Conservation (phyloP, 2,329 filamentous ascomycete species). For the Volutella citrinella region DNA sequence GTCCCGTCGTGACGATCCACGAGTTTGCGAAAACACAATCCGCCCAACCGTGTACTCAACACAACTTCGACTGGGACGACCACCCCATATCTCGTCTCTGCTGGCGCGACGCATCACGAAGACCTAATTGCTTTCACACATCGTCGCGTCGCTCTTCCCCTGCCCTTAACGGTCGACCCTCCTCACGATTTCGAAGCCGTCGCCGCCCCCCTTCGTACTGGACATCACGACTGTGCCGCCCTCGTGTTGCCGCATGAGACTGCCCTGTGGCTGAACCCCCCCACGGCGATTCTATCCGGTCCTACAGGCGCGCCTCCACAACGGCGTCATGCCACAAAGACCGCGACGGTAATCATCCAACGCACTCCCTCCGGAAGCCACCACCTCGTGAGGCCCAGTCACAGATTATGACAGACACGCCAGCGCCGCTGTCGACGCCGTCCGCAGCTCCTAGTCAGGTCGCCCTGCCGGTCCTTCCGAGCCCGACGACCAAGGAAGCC, state of each 20-base stretch:
- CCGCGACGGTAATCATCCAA: constrained; percentile 47
- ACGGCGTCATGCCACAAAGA: constrained; percentile 58
- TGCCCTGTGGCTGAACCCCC: constrained; percentile 13
- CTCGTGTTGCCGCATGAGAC: constrained; percentile 25
- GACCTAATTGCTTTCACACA: constrained; percentile 8
- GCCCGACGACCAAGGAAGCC: constrained; percentile 37
- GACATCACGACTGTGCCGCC: no score
- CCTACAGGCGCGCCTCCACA: constrained; percentile 38
- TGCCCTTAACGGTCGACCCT: constrained; percentile 19
- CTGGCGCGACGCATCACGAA: constrained; percentile 7
- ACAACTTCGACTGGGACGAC: constrained; percentile 18
- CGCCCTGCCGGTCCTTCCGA: constrained; percentile 34
- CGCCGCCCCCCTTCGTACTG: no score
- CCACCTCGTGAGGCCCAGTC: constrained; percentile 40
- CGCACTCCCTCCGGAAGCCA: constrained; percentile 35
- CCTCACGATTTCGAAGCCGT: constrained; percentile 14
- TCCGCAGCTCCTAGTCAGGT: constrained; percentile 54
- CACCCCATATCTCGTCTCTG: constrained; percentile 13
- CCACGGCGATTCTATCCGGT: constrained; percentile 18
- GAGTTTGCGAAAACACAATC: constrained; percentile 30
- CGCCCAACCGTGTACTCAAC: constrained; percentile 21
- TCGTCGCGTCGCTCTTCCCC: constrained; percentile 16
- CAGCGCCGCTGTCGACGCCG: constrained; percentile 51
- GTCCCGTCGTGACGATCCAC: constrained; percentile 27
- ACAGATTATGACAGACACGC: constrained; percentile 63